Percentiles rank a stretch among this genome's conserved stretches.
Conservation (phyloP, 1,284 basidiomycete genomes). For the Trichosporon sp. region DNA sequence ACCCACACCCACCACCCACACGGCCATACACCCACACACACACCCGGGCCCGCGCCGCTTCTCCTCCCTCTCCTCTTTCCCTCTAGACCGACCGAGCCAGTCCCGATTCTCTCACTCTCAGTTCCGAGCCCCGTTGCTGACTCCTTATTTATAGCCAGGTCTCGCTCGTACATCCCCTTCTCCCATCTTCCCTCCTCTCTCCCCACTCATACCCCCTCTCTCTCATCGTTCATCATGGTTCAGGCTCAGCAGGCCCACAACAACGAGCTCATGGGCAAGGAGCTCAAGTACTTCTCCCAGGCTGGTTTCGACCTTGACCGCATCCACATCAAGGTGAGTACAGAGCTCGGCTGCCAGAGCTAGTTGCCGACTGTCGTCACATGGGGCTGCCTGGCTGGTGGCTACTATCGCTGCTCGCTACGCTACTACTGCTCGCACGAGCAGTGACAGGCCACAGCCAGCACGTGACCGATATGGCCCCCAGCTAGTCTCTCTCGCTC, state of each 20-base stretch:
- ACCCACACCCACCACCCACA: neutral
- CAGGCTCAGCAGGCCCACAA: slow-evolving; percentile 34
- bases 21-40: neutral
- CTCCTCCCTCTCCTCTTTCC: no score
- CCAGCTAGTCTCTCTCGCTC: neutral
- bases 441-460: neutral
- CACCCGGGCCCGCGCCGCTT: no score
- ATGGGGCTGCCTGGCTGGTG: no score
- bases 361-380: neutral
- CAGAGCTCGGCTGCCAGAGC: no score
- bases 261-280: slow-evolving; percentile 66
- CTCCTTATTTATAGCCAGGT: slow-evolving; percentile 3
- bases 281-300: slow-evolving; percentile 96
- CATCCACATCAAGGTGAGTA: slow-evolving; percentile 49
- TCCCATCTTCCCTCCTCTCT: slow-evolving; percentile 8
- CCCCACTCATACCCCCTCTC: slow-evolving; percentile 2
- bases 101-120: no score
- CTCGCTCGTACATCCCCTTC: neutral
- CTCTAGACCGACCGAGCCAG: no score
- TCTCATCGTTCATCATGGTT: slow-evolving; percentile 25
- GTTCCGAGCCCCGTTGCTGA: neutral
- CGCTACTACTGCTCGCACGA: no score
- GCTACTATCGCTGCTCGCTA: neutral
- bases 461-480: neutral
- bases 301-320: slow-evolving; percentile 90